Base-by-base conservation (phyloP, 1,139 yeast genomes). In the Pichia sp. region DNA sequence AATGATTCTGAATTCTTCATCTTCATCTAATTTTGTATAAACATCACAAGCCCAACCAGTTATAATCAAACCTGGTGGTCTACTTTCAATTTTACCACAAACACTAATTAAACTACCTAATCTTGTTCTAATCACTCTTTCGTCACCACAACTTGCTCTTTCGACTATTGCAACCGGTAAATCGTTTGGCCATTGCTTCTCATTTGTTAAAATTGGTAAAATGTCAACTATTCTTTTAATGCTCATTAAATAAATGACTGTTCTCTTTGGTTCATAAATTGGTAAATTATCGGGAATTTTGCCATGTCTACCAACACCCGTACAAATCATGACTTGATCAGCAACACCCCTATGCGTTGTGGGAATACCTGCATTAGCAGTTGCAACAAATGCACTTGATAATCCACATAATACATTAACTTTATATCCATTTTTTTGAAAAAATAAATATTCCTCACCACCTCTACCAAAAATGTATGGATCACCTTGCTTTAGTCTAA, bases 401-500 rank as follows among this genome's bases (percentile, higher is more conserved):
- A 92, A 74, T 1, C 98, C 98, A 0, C 97, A 92, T 15, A 90
- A 62, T 1, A 92, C 96, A 4, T 65, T 61, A 7, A 96, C 95
- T 26, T 66, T 71, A 59, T 62, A 87, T 0, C 96, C 96, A 53
- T 82, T 77, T 16, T 69, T 59, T 30, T 72, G 62, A 65, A 90
- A 92, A 63, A 72, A 89, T 18, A 77, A 61, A 61, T 66, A 87
- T 62, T 92, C 98, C 67, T 92, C 97, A 34, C 96, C 97, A 37
- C 98, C 98, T 55, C 98, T 80, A 5, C 98, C 98, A 64, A 88
- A 92, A 32, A 92, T 86, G 66, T 88, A 92, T 7, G 98, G 97
- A 64, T 92, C 98, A 39, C 98, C 98, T 68, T 92, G 98, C 64
- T 92, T 92, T 55, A 92, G 73, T 49, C 98, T 73, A 4, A 92